Evolutionary conservation across 2,329 filamentous ascomycete genomes (phyloP).

Genomic region (Claviceps sp.): DNA sequence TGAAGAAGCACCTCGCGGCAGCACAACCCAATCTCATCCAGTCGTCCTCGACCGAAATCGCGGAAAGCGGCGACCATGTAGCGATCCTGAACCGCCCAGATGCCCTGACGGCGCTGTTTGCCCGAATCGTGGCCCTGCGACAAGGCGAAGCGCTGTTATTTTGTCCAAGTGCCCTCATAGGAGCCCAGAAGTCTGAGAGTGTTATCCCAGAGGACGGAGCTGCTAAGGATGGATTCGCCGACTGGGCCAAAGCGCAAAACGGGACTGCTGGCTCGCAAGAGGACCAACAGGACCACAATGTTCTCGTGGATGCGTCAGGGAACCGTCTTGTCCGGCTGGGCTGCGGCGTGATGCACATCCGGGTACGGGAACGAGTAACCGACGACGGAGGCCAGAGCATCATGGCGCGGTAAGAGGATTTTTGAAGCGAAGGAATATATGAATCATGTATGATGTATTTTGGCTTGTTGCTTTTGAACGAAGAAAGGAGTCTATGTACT

Average conservation of each 20-base stretch:
- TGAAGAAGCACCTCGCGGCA: slow-evolving; percentile 31
- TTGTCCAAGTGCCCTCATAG: slow-evolving; percentile 28
- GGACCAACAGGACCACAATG: background rate
- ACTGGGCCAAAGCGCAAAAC: background rate
- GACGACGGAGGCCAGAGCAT: slow-evolving; percentile 31
- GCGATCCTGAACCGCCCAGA: background rate
- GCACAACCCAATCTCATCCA: slow-evolving; percentile 3
- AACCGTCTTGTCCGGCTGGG: slow-evolving; percentile 14
- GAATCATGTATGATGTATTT: background rate
- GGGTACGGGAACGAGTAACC: slow-evolving; percentile 28
- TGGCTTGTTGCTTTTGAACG: background rate
- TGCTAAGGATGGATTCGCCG: background rate
- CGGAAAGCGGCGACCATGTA: background rate
- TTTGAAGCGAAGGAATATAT: background rate
- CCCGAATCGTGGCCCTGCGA: slow-evolving; percentile 26
- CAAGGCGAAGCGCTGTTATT: slow-evolving; percentile 35
- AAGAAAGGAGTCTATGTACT: too few relatives aligned
- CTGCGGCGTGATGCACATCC: slow-evolving; percentile 25
- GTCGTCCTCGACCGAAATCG: background rate
- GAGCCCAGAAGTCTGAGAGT: background rate
- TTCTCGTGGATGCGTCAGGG: background rate
- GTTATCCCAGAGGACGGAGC: background rate
- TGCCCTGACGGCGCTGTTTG: slow-evolving; percentile 21
- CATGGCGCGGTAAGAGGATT: slow-evolving; percentile 21
- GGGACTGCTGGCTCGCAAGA: background rate